phyloP scores from a whole-genome alignment of 2,329 filamentous ascomycete species.

The Scortechinia acanthostroma region DNA sequence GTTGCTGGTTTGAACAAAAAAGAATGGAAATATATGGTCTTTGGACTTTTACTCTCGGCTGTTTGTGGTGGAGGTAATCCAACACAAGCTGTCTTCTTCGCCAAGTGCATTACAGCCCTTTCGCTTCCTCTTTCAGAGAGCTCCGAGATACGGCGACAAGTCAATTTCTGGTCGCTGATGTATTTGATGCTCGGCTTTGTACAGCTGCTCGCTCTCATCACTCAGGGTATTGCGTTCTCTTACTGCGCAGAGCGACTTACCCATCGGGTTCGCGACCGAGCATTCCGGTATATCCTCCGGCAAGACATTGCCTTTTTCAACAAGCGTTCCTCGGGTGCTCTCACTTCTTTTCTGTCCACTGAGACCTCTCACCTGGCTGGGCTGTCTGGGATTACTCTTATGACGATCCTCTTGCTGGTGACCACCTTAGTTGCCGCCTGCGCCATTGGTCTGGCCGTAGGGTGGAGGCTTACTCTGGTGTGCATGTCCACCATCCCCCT shows the following conservation, averaged over 20 bases:
- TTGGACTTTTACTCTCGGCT: not conserved
- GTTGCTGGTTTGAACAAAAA: slow-evolving; percentile 14
- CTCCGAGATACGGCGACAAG: slow-evolving; percentile 23
- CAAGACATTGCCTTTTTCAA: slow-evolving; percentile 44
- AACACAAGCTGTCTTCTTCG: slow-evolving; percentile 27
- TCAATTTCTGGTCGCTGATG: slow-evolving; percentile 45
- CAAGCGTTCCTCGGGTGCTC: slow-evolving; percentile 25
- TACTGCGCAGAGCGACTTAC: slow-evolving; percentile 14
- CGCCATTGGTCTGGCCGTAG: slow-evolving; percentile 32
- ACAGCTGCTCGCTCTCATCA: slow-evolving; percentile 32
- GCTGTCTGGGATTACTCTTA: slow-evolving; percentile 37
- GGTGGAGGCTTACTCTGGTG: slow-evolving; percentile 41
- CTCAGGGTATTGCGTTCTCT: slow-evolving; percentile 15
- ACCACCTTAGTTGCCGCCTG: slow-evolving; percentile 34
- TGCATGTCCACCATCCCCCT: slow-evolving; percentile 34
- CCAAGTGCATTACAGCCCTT: slow-evolving; percentile 8
- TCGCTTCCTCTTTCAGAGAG: slow-evolving; percentile 20
- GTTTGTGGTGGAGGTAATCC: slow-evolving; percentile 25
- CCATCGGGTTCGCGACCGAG: slow-evolving; percentile 23
- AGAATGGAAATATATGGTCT: slow-evolving; percentile 13
- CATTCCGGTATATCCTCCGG: slow-evolving; percentile 41
- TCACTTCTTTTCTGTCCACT: slow-evolving; percentile 24
- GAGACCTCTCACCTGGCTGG: slow-evolving; percentile 39
- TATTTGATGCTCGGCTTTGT: slow-evolving; percentile 43
- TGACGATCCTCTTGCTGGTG: slow-evolving; percentile 34